Conservation (phyloP, 2,329 filamentous ascomycete genomes). For the Magnaporthales sp. region DNA sequence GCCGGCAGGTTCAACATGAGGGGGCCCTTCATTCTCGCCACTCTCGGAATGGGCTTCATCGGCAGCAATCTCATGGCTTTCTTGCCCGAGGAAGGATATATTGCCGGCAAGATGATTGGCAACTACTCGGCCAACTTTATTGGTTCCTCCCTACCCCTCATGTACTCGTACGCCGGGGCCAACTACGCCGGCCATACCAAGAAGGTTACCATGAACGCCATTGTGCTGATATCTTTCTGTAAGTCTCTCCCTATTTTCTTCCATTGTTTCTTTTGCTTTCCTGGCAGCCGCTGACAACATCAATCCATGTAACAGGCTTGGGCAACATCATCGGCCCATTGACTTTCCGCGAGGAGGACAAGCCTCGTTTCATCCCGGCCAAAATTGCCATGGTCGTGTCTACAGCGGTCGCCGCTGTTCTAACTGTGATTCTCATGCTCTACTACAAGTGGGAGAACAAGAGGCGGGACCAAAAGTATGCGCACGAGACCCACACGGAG, state of each 20-base stretch:
- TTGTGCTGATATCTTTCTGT: conserved; percentile 3
- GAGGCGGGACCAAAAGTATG: conserved; percentile 18
- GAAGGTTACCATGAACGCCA: conserved; percentile 8
- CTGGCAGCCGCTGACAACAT: no score
- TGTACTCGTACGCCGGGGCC: conserved; percentile 5
- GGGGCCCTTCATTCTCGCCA: not conserved
- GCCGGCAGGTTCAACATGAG: not conserved
- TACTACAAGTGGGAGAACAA: conserved; percentile 44
- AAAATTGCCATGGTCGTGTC: conserved; percentile 47
- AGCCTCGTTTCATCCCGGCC: conserved; percentile 41
- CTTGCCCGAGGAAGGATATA: conserved; percentile 9
- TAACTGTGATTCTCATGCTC: conserved; percentile 30
- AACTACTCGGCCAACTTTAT: conserved; percentile 20
- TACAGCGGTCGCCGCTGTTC: conserved; percentile 29
- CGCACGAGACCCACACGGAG: conserved; percentile 13
- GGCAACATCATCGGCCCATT: conserved; percentile 50
- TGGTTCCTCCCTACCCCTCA: conserved; percentile 8
- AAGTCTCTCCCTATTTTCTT: conserved; percentile 2
- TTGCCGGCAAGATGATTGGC: conserved; percentile 28
- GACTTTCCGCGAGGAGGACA: conserved; percentile 43
- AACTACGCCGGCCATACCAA: conserved; percentile 11
- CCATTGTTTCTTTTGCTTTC: not conserved
- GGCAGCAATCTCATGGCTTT: not conserved
- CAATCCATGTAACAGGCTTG: no score
- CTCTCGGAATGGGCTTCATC: not conserved